These are phyloP conservation scores for Saccharomycopsis hybrid DNA, from an alignment of 1,139 yeast genomes.

Conservation along the genomic window DNA sequence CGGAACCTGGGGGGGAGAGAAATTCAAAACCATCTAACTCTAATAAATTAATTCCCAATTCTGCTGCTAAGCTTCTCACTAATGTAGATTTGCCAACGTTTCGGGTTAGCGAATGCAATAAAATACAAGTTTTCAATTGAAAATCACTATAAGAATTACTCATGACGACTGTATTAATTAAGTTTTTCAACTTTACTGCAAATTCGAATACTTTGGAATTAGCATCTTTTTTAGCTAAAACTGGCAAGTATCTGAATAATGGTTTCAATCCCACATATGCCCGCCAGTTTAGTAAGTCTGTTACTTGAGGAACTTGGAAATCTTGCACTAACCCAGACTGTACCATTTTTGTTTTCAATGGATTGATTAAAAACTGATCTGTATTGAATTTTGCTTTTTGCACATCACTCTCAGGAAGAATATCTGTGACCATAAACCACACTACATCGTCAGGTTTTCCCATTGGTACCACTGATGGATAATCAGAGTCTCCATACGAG, in stretches of 20 bases:
- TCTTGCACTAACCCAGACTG: constrained; percentile 48
- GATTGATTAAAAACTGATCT: constrained; percentile 55
- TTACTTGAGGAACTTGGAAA: constrained; percentile 20
- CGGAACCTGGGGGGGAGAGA: constrained; percentile 53
- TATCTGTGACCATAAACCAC: constrained; percentile 63
- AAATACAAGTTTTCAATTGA: constrained; percentile 52
- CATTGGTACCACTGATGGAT: constrained; percentile 41
- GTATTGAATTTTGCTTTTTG: constrained; percentile 28
- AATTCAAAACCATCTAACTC: constrained; percentile 61
- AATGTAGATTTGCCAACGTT: constrained; percentile 76
- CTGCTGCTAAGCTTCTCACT: constrained; percentile 47
- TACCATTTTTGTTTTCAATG: constrained; percentile 56
- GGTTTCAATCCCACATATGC: constrained; percentile 38
- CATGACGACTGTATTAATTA: constrained; percentile 41
- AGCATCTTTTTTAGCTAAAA: too few species aligned
- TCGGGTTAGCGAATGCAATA: constrained; percentile 63
- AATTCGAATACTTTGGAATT: constrained; percentile 36
- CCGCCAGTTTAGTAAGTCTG: constrained; percentile 37
- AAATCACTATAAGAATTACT: constrained; percentile 21
- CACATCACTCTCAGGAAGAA: constrained; percentile 33
- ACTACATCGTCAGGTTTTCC: constrained; percentile 73
- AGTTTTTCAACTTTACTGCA: constrained; percentile 46
- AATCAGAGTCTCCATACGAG: constrained; percentile 30
- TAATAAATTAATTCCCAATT: constrained; percentile 61
- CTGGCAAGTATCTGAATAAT: constrained; percentile 30